Base-by-base conservation (phyloP, 2,329 filamentous ascomycete genomes). In the Ambrosiella cleistominuta region DNA sequence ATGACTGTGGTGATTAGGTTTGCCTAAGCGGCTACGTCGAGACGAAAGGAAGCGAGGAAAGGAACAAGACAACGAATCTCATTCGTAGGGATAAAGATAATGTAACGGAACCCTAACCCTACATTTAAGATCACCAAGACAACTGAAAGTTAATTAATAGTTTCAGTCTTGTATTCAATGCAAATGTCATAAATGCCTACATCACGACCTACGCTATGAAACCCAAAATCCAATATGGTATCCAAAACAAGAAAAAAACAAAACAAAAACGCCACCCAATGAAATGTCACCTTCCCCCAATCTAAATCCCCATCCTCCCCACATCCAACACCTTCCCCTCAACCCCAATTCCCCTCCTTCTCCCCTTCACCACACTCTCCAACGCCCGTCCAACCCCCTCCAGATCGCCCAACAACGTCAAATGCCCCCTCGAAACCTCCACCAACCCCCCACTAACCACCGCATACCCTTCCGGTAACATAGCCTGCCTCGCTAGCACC, bases 361-460 rank as follows among this genome's bases (percentile, higher is more conserved):
- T 75, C 1, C 83, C 89, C 58, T 77, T 75, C 0, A 82, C 66
- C 12, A 95, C 69, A 9, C 85, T 86, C 64, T 75, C 73, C 39
- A 96, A 68, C 62, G 86, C 89, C 64, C 75, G 77, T 0, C 88
- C 89, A 0, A 95, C 83, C 0, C 84, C 88, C 62, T 86, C 82
- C 62, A 95, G 67, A 71, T 96, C 90, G 0, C 90, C 90, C 38
- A 96, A 69, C 65, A 97, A 75, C 0, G 86, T 89, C 40, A 96
- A 84, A 71, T 97, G 91, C 0, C 91, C 90, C 2, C 88, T 75
- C 63, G 95, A 88, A 57, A 84, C 89, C 63, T 81, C 83, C 11
- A 95, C 80, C 15, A 88, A 73, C 0, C 89, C 89, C 11, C 83
- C 84, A 51, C 77, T 80, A 1, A 83, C 87, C 40, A 86, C 74